A percentile compares a stretch with the other conserved stretches of the same genome.
Evolutionary conservation across 495 filamentous ascomycete species (phyloP).

Genomic region (Amphirosellinia nigrospora): DNA sequence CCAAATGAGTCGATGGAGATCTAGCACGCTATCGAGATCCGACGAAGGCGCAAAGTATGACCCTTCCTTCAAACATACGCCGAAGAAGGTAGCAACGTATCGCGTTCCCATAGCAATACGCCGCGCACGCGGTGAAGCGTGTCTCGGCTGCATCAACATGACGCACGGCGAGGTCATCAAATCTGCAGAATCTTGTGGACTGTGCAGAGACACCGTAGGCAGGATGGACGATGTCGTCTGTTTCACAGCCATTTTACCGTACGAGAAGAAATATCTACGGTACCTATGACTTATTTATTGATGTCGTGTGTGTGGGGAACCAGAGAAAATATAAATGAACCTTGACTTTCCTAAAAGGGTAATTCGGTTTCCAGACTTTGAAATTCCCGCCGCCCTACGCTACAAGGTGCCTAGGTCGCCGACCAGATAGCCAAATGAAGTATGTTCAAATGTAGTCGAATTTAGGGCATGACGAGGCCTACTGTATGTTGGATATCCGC

Average conservation of each 20-base stretch:
- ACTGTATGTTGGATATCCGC: too few species aligned
- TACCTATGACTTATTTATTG: not conserved
- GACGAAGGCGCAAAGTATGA: constrained; percentile 25
- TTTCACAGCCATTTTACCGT: constrained; percentile 1
- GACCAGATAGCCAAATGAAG: not conserved
- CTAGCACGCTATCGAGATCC: constrained; percentile 1
- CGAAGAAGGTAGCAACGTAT: constrained; percentile 13
- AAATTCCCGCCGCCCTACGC: constrained; percentile 18
- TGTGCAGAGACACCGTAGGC: constrained; percentile 12
- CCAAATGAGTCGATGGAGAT: not conserved
- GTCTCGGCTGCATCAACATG: constrained; percentile 27
- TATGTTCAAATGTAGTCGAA: not conserved
- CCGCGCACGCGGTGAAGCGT: constrained; percentile 24
- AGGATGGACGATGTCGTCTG: constrained; percentile 3
- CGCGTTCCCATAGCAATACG: not conserved
- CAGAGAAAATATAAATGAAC: constrained; percentile 4
- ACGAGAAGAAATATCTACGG: not conserved
- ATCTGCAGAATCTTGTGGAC: constrained; percentile 22
- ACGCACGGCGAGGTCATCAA: constrained; percentile 22
- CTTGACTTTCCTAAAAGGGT: constrained; percentile 21
- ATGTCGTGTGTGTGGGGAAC: constrained; percentile 4
- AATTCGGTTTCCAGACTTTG: constrained; percentile 5
- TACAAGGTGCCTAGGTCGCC: not conserved
- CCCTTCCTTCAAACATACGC: constrained; percentile 5
- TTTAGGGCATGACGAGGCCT: not conserved